Conservation (phyloP, 345 rosid species). For the Raphanus raphanistrum region DNA sequence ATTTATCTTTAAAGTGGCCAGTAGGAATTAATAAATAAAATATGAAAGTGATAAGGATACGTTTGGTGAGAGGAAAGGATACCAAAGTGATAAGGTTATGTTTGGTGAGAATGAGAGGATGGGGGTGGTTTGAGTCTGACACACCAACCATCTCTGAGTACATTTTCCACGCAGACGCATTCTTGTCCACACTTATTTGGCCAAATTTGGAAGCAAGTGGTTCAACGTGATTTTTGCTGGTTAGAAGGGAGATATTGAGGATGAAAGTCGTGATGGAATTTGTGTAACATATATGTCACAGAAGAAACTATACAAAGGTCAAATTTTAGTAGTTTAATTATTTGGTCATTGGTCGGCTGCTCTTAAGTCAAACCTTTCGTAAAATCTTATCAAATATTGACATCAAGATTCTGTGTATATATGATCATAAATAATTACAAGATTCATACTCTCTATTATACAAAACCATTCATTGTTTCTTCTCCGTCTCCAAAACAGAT, state of each 20-base stretch:
- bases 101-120: constrained; percentile 8
- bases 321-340: neutral
- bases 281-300: neutral
- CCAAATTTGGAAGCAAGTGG: neutral
- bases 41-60: neutral
- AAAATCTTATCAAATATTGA: neutral
- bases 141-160: neutral
- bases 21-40: neutral
- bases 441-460: constrained; percentile 7
- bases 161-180: neutral
- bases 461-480: constrained; percentile 16
- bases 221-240: neutral
- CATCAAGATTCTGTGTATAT: neutral
- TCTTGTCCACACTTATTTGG: constrained; percentile 6
- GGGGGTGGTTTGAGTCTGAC: constrained; percentile 10
- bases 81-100: neutral
- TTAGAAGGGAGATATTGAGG: neutral
- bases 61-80: neutral
- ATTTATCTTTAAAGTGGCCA: neutral
- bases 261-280: neutral
- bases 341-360: neutral
- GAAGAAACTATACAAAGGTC: neutral
- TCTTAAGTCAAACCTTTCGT: neutral
- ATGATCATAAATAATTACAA: neutral
- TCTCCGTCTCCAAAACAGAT: neutral